Base-by-base conservation (phyloP, 202 grass and related monocot species). In the Hordeum pubiflorum region DNA sequence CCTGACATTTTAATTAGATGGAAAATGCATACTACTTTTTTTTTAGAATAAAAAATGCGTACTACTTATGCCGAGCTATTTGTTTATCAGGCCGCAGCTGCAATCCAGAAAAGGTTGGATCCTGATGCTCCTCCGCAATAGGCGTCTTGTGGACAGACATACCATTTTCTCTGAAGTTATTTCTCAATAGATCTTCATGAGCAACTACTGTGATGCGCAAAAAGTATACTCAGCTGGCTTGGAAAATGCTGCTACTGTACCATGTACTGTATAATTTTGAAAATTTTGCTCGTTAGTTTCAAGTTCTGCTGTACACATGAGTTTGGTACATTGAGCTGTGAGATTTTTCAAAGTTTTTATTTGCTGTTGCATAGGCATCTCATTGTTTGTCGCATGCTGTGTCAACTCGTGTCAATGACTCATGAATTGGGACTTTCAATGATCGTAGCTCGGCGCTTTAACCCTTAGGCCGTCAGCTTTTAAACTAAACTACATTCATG, bases 41-140 rank as follows among this genome's bases (percentile, higher is more conserved):
- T n/a, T n/a, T n/a, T n/a, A n/a, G n/a, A n/a, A n/a, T 13, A 34
- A 2, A 62, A 3, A 31, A 26, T 31, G 32, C 18, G 36, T 57
- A 40, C 31, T 60, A 74, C 41, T 64, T 79, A 60, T 18, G 4
- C 40, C 31, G n/a, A 7, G 17, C 5, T 65, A 13, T 78, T 40
- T n/a, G 80, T 67, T 67, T 72, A 76, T 43, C 78, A 99, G 97
- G 97, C 97, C 60, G 97, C 97, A 50, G 91, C 92, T 82, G 97
- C 97, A 85, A 99, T 99, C 58, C 93, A 99, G 79, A 93, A 81
- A 82, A 90, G 93, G 76, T 79, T 99, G 89, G 97, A 99, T 89
- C 97, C 93, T 43, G 97, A 99, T 93, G 91, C 87, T 74, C 93
- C 97, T 17, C 76, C 79, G 34, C 90, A 91, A 29, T 90, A 90